These are phyloP conservation scores for Cryptomeria japonica DNA, from an alignment of 75 land plant genomes.

Conservation along the genomic window DNA sequence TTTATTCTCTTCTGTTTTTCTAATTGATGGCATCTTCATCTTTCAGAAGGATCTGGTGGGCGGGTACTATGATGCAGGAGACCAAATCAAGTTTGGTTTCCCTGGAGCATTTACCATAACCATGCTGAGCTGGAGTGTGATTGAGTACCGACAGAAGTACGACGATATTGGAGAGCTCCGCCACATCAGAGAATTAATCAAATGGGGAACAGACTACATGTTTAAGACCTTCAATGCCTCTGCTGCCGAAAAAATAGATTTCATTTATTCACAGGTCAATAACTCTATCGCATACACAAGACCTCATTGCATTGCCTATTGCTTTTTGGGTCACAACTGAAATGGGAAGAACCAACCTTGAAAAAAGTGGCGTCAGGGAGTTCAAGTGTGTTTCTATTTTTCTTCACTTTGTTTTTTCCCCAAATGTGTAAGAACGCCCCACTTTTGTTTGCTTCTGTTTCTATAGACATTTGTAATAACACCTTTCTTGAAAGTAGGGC, in stretches of 20 bases:
- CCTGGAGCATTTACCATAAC: slow-evolving; percentile 67
- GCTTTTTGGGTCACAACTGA: background rate
- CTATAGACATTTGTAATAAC: background rate
- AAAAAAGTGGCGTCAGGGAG: background rate
- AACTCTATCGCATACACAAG: background rate
- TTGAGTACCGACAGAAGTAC: slow-evolving; percentile 77
- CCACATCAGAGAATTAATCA: slow-evolving; percentile 76
- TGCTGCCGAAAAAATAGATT: slow-evolving; percentile 51
- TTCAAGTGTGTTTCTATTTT: background rate
- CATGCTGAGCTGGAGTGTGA: slow-evolving; percentile 81
- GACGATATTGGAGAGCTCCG: slow-evolving; percentile 55
- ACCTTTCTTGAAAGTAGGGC: background rate
- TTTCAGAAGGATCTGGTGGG: slow-evolving; percentile 57
- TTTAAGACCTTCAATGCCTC: slow-evolving; percentile 86
- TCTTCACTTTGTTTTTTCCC: background rate
- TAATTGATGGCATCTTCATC: background rate
- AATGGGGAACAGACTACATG: slow-evolving; percentile 92
- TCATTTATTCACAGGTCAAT: slow-evolving; percentile 51
- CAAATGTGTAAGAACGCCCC: background rate
- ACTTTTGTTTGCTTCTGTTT: background rate
- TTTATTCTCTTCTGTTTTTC: background rate
- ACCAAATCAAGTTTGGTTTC: slow-evolving; percentile 69
- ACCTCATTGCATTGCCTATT: background rate
- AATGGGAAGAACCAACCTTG: background rate
- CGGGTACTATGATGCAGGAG: slow-evolving; percentile 73